phyloP scores from a whole-genome alignment of 257 asterid species.

The Nicotiana benthamiana region DNA sequence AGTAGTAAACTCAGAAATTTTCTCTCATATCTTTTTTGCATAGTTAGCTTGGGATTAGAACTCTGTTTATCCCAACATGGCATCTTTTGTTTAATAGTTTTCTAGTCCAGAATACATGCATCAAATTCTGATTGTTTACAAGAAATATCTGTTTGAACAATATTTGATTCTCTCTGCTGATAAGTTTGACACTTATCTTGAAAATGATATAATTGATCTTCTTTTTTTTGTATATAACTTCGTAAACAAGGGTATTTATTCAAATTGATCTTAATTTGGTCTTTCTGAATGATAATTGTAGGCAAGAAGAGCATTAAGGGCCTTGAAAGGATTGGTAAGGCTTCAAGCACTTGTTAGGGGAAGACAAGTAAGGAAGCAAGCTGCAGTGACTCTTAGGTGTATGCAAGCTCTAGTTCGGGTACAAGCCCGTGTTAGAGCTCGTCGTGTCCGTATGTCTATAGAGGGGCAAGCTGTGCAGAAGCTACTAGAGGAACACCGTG shows the following conservation, averaged over 20 bases:
- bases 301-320: slow-evolving; percentile 96
- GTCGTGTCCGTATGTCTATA: slow-evolving; percentile 71
- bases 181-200: neutral
- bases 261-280: neutral
- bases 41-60: neutral
- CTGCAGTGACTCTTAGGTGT: slow-evolving; percentile 86
- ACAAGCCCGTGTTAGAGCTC: slow-evolving; percentile 93
- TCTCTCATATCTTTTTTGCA: neutral
- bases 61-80: neutral
- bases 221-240: neutral
- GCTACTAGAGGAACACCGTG: slow-evolving; percentile 54
- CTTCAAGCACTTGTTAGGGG: slow-evolving; percentile 95
- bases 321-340: slow-evolving; percentile 84
- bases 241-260: neutral
- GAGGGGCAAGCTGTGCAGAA: slow-evolving; percentile 91
- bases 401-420: slow-evolving; percentile 99
- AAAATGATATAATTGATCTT: neutral
- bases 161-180: neutral
- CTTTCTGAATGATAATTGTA: slow-evolving; percentile 9
- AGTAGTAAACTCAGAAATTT: neutral
- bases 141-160: neutral
- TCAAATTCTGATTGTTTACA: neutral
- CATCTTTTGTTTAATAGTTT: neutral
- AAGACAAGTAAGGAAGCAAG: slow-evolving; percentile 84
- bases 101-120: neutral